Evolutionary conservation across 225 moss, liverwort and hornwort genomes (phyloP), one percentile per base, ranked within the genome.

Genomic region (Anthoceros angustus): DNA sequence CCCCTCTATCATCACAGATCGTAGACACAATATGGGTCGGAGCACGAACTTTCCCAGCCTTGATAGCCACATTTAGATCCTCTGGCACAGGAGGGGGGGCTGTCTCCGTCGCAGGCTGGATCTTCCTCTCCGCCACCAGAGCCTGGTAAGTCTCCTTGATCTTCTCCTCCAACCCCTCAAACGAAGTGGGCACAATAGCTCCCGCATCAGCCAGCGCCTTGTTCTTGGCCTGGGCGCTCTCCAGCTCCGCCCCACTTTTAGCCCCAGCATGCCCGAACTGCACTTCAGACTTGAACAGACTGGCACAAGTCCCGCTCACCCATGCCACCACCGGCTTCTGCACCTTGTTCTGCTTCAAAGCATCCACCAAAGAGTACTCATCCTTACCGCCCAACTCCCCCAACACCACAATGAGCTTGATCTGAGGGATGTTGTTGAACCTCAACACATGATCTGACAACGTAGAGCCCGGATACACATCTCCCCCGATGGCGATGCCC

Each of bases 181-280:
- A 99, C 0, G 92, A 92, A 42, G 89, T 79, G 41, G 98, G 98
- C 39, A 98, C 83, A 63, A 98, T 76, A 10, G 98, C 98, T 18
- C 98, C 98, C 43, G 89, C 87, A 72, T 83, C 77, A 66, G 82
- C 75, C 77, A 98, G 71, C 21, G 84, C 72, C 74, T 86, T 82
- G 79, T 98, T 98, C 83, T 98, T 98, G 0, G 98, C 80, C 75
- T 92, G 98, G 20, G 98, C 98, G 50, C 92, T 92, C 79, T 98
- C 98, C 25, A 84, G 76, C 69, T 98, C 92, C 42, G 89, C 92
- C 41, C 98, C 98, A 73, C 92, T 92, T 70, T 98, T 98, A 11
- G 98, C 98, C 43, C 98, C 98, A 68, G 98, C 98, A 68, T 98
- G 98, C 63, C 98, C 98, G 43, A 98, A 98, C 67, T 98, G 98